phyloP scores from a whole-genome alignment of 306 rosid genomes.

The Dryas alaskensis region DNA sequence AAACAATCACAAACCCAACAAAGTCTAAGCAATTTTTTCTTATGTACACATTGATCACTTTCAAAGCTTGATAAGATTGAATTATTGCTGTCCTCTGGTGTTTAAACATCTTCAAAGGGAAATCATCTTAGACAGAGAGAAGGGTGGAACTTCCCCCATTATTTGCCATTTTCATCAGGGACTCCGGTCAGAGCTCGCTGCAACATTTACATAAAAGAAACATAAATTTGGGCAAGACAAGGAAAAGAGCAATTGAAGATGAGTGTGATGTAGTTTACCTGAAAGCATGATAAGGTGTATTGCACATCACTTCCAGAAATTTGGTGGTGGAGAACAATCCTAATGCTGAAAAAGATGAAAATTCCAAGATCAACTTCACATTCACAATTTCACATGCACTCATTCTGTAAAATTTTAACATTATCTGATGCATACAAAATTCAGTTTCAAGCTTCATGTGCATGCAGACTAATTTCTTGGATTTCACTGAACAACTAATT shows the following conservation, averaged over 20 bases:
- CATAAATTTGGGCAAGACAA: neutral
- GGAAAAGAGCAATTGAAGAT: neutral
- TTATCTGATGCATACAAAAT: neutral
- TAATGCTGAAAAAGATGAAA: constrained; percentile 49
- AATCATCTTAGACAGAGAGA: neutral
- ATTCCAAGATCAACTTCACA: neutral
- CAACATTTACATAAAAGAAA: constrained; percentile 19
- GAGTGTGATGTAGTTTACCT: constrained; percentile 38
- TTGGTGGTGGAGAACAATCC: constrained; percentile 86
- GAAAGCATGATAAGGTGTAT: constrained; percentile 73
- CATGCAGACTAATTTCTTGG: neutral
- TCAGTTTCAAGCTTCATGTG: no score
- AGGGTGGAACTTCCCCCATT: constrained; percentile 17
- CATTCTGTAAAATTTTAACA: neutral
- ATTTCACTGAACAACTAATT: neutral
- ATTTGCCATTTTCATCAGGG: constrained; percentile 48
- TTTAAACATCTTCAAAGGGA: neutral
- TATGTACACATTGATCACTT: neutral
- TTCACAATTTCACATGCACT: neutral
- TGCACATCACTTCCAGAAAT: constrained; percentile 68
- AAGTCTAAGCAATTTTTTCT: neutral
- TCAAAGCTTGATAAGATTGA: neutral
- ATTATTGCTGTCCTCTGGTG: neutral
- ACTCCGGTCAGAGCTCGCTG: constrained; percentile 57
- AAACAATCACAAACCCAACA: neutral